These are phyloP conservation scores for Musa itinerans DNA, from an alignment of 176 grass and related monocot species.

Conservation along the genomic window DNA sequence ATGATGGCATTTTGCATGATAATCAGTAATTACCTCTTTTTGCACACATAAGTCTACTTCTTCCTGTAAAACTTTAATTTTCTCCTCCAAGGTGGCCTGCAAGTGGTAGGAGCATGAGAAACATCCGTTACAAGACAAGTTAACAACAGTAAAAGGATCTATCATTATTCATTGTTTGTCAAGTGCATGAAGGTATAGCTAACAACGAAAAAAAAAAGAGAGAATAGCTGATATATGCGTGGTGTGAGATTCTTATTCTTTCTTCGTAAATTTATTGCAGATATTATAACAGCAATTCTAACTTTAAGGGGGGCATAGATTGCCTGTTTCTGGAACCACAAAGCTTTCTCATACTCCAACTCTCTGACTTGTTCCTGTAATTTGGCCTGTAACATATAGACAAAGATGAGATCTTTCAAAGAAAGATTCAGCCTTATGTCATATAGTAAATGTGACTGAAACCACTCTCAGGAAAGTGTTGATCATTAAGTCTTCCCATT, in stretches of 20 bases:
- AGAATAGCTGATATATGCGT: not conserved
- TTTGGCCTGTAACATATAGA: constrained; percentile 36
- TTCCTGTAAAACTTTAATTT: constrained; percentile 3
- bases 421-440: not conserved
- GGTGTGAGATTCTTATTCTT: not conserved
- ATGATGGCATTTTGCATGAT: not conserved
- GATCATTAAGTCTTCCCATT: not conserved
- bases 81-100: constrained; percentile 10
- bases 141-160: not conserved
- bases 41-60: constrained; percentile 1
- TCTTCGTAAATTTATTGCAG: not conserved
- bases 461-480: not conserved
- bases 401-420: constrained; percentile 5
- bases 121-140: not conserved
- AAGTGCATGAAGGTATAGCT: constrained; percentile 4
- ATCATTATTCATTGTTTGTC: not conserved
- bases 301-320: not conserved
- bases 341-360: constrained; percentile 56
- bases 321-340: constrained; percentile 50
- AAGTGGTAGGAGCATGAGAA: not conserved
- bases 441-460: not conserved
- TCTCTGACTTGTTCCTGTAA: constrained; percentile 44
- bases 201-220: not conserved
- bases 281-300: constrained; percentile 5
- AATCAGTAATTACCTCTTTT: not conserved